phyloP scores from a whole-genome alignment of 2,329 filamentous ascomycete species.

The Curvularia eragrostidis region DNA sequence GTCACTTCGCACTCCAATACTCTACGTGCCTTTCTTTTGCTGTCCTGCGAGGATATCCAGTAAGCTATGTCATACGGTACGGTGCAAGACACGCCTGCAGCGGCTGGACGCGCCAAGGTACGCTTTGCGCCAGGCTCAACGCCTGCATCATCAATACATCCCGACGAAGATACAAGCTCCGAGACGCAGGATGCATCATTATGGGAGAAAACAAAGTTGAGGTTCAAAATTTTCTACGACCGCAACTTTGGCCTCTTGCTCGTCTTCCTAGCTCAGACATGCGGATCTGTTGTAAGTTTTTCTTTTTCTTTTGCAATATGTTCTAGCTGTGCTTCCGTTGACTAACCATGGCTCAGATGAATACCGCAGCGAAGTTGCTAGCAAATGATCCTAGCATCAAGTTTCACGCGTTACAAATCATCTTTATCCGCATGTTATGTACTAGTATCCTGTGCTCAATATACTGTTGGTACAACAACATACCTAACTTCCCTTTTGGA shows the following conservation, averaged over 20 bases:
- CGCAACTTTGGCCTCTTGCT: conserved; percentile 35
- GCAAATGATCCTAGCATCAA: conserved; percentile 35
- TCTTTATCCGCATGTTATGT: conserved; percentile 78
- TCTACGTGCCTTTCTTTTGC: neutral
- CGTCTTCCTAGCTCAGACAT: conserved; percentile 50
- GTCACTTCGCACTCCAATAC: neutral
- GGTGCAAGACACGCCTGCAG: neutral
- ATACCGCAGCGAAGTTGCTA: conserved; percentile 33
- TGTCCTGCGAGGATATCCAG: neutral
- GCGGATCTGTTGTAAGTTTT: conserved; percentile 29
- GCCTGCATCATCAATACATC: neutral
- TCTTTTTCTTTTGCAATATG: neutral
- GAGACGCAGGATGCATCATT: conserved; percentile 4
- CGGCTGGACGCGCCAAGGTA: neutral
- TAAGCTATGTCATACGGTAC: conserved; percentile 3
- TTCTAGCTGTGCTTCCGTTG: neutral
- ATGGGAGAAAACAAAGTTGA: conserved; percentile 4
- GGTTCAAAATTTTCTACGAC: conserved; percentile 26
- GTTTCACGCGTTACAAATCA: conserved; percentile 60
- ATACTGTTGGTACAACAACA: conserved; percentile 73
- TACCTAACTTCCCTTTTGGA: conserved; percentile 35
- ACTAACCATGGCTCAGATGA: conserved; percentile 24
- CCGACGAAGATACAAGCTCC: neutral
- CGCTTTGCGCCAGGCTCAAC: neutral
- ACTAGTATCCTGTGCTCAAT: conserved; percentile 69